These are phyloP conservation scores for Fusarium nematophilum DNA, from an alignment of 2,329 filamentous ascomycete species.

Conservation along the genomic window DNA sequence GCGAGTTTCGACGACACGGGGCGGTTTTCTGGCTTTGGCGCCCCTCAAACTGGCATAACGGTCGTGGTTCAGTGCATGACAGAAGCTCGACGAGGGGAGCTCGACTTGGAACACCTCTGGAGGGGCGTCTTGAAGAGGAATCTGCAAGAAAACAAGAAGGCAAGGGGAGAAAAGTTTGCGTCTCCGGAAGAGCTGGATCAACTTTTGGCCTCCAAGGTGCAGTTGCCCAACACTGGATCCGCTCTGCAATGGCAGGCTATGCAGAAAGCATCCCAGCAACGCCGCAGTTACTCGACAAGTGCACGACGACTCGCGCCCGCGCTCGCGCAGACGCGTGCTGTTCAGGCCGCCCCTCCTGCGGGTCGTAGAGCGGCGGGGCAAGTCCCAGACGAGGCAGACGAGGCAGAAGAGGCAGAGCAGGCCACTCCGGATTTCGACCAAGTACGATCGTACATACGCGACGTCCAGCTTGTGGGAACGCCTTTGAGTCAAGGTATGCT, in stretches of 20 bases:
- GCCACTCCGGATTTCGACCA: conserved; percentile 26
- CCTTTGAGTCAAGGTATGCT: conserved; percentile 50
- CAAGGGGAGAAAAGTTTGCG: conserved; percentile 41
- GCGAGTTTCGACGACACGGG: conserved; percentile 60
- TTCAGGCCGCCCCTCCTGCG: background rate
- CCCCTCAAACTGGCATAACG: conserved; percentile 60
- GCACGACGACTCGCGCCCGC: conserved; percentile 38
- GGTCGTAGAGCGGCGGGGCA: background rate
- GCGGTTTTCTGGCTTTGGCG: conserved; percentile 82
- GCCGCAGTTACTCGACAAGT: conserved; percentile 49
- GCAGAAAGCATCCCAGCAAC: conserved; percentile 49
- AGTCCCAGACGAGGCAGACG: background rate
- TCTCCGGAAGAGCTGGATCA: conserved; percentile 45
- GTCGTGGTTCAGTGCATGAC: conserved; percentile 70
- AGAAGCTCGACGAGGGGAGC: conserved; percentile 62
- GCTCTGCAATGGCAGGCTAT: conserved; percentile 51
- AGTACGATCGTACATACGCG: conserved; percentile 47
- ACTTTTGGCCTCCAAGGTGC: conserved; percentile 48
- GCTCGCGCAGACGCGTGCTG: background rate
- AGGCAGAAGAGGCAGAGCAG: background rate
- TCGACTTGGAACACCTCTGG: conserved; percentile 67
- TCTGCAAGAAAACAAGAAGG: conserved; percentile 46
- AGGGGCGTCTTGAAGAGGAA: conserved; percentile 52
- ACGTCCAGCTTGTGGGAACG: conserved; percentile 54
- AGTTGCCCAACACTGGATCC: conserved; percentile 46